Conservation (phyloP, 768 basidiomycete genomes). For the Auricularia heimuer region DNA sequence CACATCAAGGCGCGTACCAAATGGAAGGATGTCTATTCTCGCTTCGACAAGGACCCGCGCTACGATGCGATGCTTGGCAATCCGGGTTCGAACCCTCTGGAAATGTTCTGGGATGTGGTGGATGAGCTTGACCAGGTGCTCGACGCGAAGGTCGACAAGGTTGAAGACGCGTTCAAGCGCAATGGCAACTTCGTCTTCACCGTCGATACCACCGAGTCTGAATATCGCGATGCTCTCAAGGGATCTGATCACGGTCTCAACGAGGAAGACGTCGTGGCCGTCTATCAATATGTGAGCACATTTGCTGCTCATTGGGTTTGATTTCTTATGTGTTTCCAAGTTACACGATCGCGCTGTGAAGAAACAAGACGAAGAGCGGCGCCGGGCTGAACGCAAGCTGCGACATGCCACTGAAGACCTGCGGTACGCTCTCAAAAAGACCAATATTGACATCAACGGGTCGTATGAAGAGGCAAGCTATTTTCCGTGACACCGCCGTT, state of each 20-base stretch:
- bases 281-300: constrained; percentile 12
- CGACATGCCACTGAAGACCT: constrained; percentile 91
- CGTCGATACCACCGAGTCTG: constrained; percentile 24
- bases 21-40: constrained; percentile 84
- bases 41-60: constrained; percentile 66
- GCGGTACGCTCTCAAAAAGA: constrained; percentile 88
- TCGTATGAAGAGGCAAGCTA: constrained; percentile 70
- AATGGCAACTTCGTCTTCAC: constrained; percentile 29
- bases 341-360: constrained; percentile 60
- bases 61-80: constrained; percentile 85
- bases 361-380: constrained; percentile 77
- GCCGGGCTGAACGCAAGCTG: constrained; percentile 73
- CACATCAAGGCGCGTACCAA: constrained; percentile 73
- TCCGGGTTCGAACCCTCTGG: constrained; percentile 89
- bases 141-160: constrained; percentile 63
- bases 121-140: constrained; percentile 81
- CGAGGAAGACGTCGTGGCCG: constrained; percentile 19
- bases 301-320: constrained; percentile 4
- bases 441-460: constrained; percentile 66
- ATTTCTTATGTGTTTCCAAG: constrained; percentile 28
- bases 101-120: constrained; percentile 91
- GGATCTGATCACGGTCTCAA: constrained; percentile 20
- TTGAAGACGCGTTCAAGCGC: constrained; percentile 50
- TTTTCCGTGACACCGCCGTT: neutral
- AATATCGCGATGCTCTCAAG: constrained; percentile 16